A percentile compares a stretch with the other conserved stretches of the same genome.
phyloP scores from a whole-genome alignment of 108 stramenopile genomes.

The Cyclotella cryptica region DNA sequence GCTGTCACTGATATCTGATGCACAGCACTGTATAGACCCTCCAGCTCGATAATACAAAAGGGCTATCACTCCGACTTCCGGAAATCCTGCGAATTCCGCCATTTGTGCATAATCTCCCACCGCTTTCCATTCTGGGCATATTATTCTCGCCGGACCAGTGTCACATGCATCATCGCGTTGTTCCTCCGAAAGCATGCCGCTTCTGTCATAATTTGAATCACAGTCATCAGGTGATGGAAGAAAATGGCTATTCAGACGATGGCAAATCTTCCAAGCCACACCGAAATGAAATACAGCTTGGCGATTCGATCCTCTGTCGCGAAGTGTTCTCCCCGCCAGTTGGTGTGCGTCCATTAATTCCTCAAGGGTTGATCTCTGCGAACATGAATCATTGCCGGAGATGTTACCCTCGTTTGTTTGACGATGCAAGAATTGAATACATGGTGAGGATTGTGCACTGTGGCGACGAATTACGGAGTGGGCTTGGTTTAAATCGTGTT shows the following conservation, averaged over 20 bases:
- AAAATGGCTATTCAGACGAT: conserved; percentile 17
- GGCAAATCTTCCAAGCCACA: conserved; percentile 55
- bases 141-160: not conserved
- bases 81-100: conserved; percentile 64
- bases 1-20: not conserved
- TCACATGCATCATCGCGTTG: not conserved
- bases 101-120: conserved; percentile 75
- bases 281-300: conserved; percentile 64
- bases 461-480: conserved; percentile 21
- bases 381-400: not conserved
- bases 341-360: conserved; percentile 46
- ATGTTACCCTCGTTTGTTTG: not conserved
- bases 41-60: conserved; percentile 44
- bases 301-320: conserved; percentile 56
- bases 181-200: not conserved
- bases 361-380: not conserved
- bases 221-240: not conserved
- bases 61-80: conserved; percentile 58
- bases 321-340: conserved; percentile 56
- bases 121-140: conserved; percentile 26
- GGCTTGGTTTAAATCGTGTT: conserved; percentile 30
- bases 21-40: conserved; percentile 16
- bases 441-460: not conserved
- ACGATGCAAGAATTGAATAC: not conserved
- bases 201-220: too few relatives aligned